Evolutionary conservation across 2,329 filamentous ascomycete species (phyloP), one percentile per base, ranked within the genome.

Genomic region (Waltergamsia citrina): DNA sequence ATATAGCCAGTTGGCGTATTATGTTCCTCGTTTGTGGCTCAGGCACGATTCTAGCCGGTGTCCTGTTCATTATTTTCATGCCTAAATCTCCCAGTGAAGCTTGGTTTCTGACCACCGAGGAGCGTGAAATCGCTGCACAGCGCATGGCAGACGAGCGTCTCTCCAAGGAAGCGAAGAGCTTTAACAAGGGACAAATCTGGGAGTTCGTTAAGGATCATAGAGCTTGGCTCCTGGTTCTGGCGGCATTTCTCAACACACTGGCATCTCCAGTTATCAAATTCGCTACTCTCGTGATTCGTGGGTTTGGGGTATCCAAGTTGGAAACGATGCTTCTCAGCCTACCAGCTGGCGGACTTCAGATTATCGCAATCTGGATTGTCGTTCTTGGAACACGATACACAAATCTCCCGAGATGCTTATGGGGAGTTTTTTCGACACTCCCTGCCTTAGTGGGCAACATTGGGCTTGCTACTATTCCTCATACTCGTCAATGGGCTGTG

Each of bases 21-120:
- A 45, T 71, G 24, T 71, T 71, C 43, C 47, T 71, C 20, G 52
- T 72, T 10, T 69, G 62, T 36, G 67, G 68, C n/a, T 60, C 56
- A 1, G 38, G 69, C 7, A 71, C 68, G 1, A 42, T 53, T 3
- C 47, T 50, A 2, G 51, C 54, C 7, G 68, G 67, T 2, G 45
- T 65, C 1, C 36, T 56, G 1, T 71, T 72, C 46, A 63, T 57
- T 36, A 40, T 64, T 17, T 38, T 60, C 31, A 67, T 71, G 58
- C 69, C 68, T 1, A 54, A 49, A 26, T 59, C 60, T 0, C 64
- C 66, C 0, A 53, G 53, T 3, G 55, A 59, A 10, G 66, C 66
- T 1, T 70, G 67, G 67, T 71, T 71, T 41, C 48, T 71, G 3
- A 62, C 45, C 4, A 42, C 49, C 0, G 47, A 56, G 7, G 62